Percentiles rank a stretch among this genome's conserved stretches.
These are phyloP conservation scores for Aurantiochytrium sp. DNA, from an alignment of 108 stramenopile species.

Conservation along the genomic window DNA sequence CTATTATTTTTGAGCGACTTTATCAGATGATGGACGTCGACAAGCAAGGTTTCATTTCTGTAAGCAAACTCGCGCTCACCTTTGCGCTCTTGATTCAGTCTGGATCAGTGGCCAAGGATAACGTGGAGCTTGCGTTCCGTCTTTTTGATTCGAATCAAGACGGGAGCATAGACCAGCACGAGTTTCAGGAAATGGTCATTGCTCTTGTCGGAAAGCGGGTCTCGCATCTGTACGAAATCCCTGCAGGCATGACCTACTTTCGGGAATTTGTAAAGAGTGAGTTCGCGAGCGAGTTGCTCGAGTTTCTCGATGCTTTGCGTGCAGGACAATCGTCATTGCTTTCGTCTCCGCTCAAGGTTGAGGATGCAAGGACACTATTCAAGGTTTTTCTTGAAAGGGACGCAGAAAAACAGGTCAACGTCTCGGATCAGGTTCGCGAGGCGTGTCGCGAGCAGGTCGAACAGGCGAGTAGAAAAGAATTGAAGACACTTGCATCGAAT, in stretches of 20 bases:
- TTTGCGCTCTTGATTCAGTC: not conserved
- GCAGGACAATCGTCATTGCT: not conserved
- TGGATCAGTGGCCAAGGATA: not conserved
- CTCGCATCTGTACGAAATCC: not conserved
- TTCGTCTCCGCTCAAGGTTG: not conserved
- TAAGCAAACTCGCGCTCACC: not conserved
- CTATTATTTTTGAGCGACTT: not conserved
- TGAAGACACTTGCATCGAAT: not conserved
- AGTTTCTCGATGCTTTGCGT: not conserved
- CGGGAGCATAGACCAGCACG: not conserved
- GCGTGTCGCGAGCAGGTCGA: not conserved
- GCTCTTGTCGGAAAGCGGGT: not conserved
- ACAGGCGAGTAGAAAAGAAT: not conserved
- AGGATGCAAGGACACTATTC: not conserved
- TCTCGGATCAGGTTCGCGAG: not conserved
- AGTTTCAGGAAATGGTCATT: not conserved
- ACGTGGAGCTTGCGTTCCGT: constrained; percentile 11
- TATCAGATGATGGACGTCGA: not conserved
- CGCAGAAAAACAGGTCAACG: not conserved
- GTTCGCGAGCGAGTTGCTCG: not conserved
- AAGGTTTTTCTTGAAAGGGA: not conserved
- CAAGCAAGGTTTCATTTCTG: not conserved
- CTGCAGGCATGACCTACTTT: not conserved
- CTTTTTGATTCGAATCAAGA: constrained; percentile 7
- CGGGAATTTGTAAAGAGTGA: not conserved